Conservation (phyloP, 176 grass and related monocot species). For the Carex cristatella region DNA sequence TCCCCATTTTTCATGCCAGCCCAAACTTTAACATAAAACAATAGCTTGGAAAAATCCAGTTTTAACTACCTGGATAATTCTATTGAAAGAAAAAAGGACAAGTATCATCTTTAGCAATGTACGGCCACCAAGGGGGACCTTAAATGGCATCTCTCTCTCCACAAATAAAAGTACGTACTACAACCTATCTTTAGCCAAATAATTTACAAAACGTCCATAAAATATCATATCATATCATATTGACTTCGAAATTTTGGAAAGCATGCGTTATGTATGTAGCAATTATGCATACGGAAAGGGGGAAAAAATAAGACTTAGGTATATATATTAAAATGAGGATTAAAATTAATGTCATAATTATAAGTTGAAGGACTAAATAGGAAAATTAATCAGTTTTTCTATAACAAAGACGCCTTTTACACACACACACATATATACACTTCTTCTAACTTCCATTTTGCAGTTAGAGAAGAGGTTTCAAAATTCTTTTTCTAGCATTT, state of each 20-base stretch:
- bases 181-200: slow-evolving; percentile 5
- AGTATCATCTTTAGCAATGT: background rate
- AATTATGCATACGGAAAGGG: background rate
- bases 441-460: background rate
- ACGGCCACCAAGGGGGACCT: background rate
- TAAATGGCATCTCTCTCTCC: background rate
- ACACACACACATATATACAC: too few species aligned
- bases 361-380: background rate
- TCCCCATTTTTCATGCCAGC: background rate
- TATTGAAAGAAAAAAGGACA: slow-evolving; percentile 14
- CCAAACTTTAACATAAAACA: background rate
- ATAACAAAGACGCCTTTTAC: background rate
- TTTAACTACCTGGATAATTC: slow-evolving; percentile 7
- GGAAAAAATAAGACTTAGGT: background rate
- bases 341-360: slow-evolving; percentile 1
- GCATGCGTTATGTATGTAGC: background rate
- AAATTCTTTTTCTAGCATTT: background rate
- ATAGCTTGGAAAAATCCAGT: background rate
- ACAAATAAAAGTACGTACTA: background rate
- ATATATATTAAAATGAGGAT: background rate
- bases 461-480: background rate
- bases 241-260: background rate
- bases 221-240: background rate
- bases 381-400: background rate
- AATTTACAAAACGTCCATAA: background rate